Evolutionary conservation across 176 grass and related monocot genomes (phyloP).

Genomic region (Oryza glumipatula): DNA sequence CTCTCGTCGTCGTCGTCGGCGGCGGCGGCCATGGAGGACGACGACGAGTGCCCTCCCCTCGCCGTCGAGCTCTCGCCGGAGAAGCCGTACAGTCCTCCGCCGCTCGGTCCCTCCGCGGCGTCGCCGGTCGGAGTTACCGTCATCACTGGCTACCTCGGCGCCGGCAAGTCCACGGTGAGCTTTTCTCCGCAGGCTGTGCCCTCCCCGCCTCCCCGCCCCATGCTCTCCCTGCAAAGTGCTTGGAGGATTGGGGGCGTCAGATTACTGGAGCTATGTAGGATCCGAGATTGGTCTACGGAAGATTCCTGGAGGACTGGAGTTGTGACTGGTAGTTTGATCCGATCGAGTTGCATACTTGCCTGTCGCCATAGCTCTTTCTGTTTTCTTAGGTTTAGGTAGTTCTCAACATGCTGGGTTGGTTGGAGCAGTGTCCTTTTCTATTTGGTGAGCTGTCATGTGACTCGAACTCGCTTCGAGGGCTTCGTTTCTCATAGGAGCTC

Average conservation of each 20-base stretch:
- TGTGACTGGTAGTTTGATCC: neutral
- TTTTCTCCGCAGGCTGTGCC: conserved; percentile 22
- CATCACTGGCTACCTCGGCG: conserved; percentile 94
- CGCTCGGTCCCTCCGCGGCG: neutral
- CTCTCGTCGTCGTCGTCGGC: conserved; percentile 2
- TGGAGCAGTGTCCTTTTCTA: neutral
- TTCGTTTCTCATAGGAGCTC: neutral
- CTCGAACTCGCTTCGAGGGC: neutral
- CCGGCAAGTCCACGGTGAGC: conserved; percentile 89
- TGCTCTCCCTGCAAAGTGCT: neutral
- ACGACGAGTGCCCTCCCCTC: conserved; percentile 67
- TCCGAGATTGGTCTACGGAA: neutral
- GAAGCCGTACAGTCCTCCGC: neutral
- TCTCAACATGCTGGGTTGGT: neutral
- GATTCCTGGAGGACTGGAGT: neutral
- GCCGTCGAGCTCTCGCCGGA: conserved; percentile 53
- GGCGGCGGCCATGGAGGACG: conserved; percentile 60
- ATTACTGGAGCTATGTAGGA: neutral
- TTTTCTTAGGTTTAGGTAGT: neutral
- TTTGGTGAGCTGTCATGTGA: neutral
- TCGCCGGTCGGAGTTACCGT: conserved; percentile 85
- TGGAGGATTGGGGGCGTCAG: neutral
- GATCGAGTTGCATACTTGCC: neutral
- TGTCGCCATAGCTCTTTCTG: neutral
- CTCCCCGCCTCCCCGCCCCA: neutral